Base-by-base conservation (phyloP, 306 rosid genomes). In the Delonix regia region DNA sequence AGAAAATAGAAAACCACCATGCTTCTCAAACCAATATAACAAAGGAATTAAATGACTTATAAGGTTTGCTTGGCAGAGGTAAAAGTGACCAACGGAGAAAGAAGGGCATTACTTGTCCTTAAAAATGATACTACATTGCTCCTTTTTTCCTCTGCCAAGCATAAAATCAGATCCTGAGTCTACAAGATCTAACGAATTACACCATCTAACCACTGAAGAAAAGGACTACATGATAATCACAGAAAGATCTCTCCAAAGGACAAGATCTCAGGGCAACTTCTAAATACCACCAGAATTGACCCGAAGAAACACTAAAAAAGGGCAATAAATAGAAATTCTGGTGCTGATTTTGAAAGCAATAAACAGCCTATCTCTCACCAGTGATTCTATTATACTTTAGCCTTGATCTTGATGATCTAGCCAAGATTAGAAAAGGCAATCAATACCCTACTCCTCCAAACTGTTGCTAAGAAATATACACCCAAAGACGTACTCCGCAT, bases 391-490 rank as follows among this genome's bases (percentile, higher is more conserved):
- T 44, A 5, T 7, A 25, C 6, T 4, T 48, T 48, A 4, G 38
- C 62, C 9, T 30, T 21, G 2, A 30, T 27, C 9, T 30, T 21
- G 2, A 30, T 27, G 18, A 49, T 48, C 18, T 30, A 47, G 15
- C 16, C 45, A 70, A 48, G 45, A 51, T 49, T 49, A 4, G 30
- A 45, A 27, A 24, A 5, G 34, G 34, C 12, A 51, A 5, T 7
- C 13, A 51, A 52, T 4, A 47, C 8, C 27, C 13, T 25, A 27
- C 28, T 18, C 5, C 73, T 45, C 12, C 64, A 74, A 69, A 68
- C 39, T 60, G 59, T 62, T 2, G 48, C 77, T 11, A 75, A 56
- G 60, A 63, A 62, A 78, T 56, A 53, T n/a, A 27, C 51, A 15
- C 41, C 66, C 6, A 76, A 51, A 22, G n/a, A 73, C 55, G 52